phyloP scores from a whole-genome alignment of 176 grass and related monocot genomes.

The Aegilops longissima region DNA sequence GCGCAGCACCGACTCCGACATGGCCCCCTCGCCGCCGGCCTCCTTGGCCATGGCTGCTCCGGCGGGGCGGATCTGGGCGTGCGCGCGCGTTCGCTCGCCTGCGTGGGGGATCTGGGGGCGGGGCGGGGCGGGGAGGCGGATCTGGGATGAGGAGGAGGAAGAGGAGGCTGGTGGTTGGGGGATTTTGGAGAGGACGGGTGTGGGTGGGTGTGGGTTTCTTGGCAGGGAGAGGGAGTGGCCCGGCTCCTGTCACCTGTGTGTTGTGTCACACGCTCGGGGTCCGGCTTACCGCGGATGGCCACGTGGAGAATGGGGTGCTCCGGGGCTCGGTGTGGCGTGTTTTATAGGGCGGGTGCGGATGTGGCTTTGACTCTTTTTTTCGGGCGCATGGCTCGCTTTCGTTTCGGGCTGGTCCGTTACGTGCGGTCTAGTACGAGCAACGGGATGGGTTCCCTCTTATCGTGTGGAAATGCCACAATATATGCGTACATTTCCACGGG shows the following conservation, averaged over 20 bases:
- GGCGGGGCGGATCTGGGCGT: not conserved
- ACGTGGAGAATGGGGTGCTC: not conserved
- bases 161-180: conserved; percentile 17
- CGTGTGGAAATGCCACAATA: too few relatives aligned
- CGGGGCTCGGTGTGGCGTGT: not conserved
- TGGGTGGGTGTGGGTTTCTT: not conserved
- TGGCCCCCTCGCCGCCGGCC: conserved; percentile 30
- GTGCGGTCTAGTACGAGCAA: not conserved
- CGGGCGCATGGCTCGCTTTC: not conserved
- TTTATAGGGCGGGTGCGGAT: not conserved
- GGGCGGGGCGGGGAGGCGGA: conserved; percentile 11
- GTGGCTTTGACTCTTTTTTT: not conserved
- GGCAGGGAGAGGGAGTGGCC: not conserved
- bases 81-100: not conserved
- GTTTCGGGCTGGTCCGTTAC: not conserved
- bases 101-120: conserved; percentile 27
- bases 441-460: too few relatives aligned
- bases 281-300: not conserved
- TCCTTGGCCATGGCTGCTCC: conserved; percentile 56
- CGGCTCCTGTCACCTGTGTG: not conserved
- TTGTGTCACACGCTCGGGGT: not conserved
- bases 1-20: conserved; percentile 72
- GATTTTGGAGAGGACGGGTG: conserved; percentile 19
- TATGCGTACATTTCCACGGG: too few relatives aligned
- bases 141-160: conserved; percentile 18